Evolutionary conservation across 2,329 filamentous ascomycete genomes (phyloP).

Genomic region (Colletotrichum noveboracense): DNA sequence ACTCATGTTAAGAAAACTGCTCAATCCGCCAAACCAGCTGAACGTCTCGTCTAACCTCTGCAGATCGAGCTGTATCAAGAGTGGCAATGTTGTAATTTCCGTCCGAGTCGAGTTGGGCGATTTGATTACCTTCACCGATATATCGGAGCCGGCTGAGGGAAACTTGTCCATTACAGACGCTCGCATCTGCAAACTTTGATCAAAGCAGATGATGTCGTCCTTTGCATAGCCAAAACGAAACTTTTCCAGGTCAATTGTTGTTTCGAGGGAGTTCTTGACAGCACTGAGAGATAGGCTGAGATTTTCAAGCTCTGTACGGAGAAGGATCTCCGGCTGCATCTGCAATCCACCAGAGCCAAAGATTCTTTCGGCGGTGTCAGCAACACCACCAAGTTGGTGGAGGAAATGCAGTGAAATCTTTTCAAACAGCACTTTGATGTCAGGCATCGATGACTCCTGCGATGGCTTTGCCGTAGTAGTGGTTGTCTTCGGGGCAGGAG

Average conservation of each 20-base stretch:
- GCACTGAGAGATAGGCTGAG: conserved; percentile 38
- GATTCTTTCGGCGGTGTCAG: conserved; percentile 53
- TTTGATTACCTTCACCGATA: conserved; percentile 59
- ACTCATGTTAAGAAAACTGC: conserved; percentile 87
- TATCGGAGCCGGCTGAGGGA: conserved; percentile 60
- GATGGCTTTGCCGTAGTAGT: neutral
- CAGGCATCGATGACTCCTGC: conserved; percentile 29
- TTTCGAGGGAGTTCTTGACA: conserved; percentile 31
- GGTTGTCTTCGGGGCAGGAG: conserved; percentile 16
- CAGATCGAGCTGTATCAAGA: conserved; percentile 79
- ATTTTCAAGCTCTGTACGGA: conserved; percentile 54
- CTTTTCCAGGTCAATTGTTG: conserved; percentile 56
- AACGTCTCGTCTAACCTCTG: conserved; percentile 85
- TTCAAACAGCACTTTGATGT: conserved; percentile 51
- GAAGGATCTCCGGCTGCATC: conserved; percentile 54
- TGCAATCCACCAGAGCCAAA: conserved; percentile 44
- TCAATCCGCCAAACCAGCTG: conserved; percentile 87
- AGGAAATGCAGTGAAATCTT: conserved; percentile 61
- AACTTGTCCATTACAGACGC: conserved; percentile 65
- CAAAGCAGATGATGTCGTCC: conserved; percentile 68
- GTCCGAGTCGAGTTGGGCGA: conserved; percentile 52
- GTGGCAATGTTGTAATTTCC: conserved; percentile 76
- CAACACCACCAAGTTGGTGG: conserved; percentile 57
- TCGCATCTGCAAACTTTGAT: conserved; percentile 60
- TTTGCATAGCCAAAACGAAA: conserved; percentile 68